These are phyloP conservation scores for Lentinula guzmanii DNA, from an alignment of 768 basidiomycete genomes.

Conservation along the genomic window DNA sequence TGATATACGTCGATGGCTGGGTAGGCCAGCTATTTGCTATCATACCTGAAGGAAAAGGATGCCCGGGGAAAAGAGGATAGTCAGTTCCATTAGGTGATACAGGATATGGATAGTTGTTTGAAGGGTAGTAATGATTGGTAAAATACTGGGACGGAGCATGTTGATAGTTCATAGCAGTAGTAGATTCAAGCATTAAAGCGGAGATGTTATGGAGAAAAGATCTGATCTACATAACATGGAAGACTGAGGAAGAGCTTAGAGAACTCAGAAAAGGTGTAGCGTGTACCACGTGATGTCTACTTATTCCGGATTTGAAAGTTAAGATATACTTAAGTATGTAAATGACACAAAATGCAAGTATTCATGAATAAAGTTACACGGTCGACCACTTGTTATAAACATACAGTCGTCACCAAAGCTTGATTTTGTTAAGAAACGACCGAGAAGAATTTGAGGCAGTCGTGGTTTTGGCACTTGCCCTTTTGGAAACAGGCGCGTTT, in stretches of 20 bases:
- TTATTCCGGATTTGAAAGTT: background rate
- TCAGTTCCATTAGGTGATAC: background rate
- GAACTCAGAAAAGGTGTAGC: background rate
- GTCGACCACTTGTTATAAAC: too few species aligned
- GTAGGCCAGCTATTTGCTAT: background rate
- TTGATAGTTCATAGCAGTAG: slow-evolving; percentile 3
- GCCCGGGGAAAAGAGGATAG: background rate
- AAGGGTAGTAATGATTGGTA: background rate
- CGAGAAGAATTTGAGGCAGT: background rate
- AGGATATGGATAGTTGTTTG: slow-evolving; percentile 1
- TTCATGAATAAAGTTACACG: too few species aligned
- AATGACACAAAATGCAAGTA: background rate
- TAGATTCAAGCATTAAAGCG: background rate
- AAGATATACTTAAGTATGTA: background rate
- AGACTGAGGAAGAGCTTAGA: background rate
- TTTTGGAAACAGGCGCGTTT: background rate
- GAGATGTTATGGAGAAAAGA: background rate
- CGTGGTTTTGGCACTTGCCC: background rate
- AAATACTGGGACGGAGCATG: background rate
- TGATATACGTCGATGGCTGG: background rate
- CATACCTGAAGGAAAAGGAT: background rate
- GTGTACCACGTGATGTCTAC: background rate
- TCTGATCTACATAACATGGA: background rate
- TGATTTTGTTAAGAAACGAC: background rate
- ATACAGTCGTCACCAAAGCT: background rate